These are phyloP conservation scores for Tylopilus sp. DNA, from an alignment of 768 basidiomycete species.

Conservation along the genomic window DNA sequence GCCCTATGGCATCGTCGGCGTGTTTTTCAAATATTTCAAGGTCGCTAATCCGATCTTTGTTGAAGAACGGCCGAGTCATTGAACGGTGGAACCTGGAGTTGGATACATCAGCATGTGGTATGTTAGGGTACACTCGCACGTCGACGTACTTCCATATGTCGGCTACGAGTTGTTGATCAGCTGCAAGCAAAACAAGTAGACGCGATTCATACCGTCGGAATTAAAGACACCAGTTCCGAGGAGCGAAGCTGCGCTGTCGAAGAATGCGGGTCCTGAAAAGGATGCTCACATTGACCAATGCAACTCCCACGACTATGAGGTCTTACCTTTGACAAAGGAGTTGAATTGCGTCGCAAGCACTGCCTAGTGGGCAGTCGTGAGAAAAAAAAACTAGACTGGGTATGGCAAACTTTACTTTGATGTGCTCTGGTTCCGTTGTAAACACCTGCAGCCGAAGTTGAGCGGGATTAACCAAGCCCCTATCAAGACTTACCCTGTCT, in stretches of 20 bases:
- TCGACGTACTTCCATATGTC: conserved; percentile 56
- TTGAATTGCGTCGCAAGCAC: conserved; percentile 45
- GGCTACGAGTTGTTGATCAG: conserved; percentile 27
- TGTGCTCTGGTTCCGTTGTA: conserved; percentile 46
- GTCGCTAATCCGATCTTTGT: conserved; percentile 47
- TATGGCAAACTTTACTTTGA: conserved; percentile 31
- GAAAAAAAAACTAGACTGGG: neutral
- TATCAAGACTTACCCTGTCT: conserved; percentile 30
- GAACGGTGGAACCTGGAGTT: conserved; percentile 49
- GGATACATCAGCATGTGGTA: neutral
- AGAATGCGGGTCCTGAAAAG: conserved; percentile 13
- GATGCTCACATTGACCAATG: conserved; percentile 20
- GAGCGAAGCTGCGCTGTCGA: conserved; percentile 26
- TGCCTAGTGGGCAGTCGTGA: conserved; percentile 25
- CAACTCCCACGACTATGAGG: conserved; percentile 2
- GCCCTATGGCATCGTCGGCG: conserved; percentile 43
- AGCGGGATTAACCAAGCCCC: neutral
- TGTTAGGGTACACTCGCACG: neutral
- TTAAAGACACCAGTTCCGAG: conserved; percentile 61
- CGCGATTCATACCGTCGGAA: conserved; percentile 40
- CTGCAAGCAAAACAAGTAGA: neutral
- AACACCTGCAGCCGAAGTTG: conserved; percentile 36
- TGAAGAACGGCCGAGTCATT: conserved; percentile 63
- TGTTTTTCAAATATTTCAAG: conserved; percentile 55
- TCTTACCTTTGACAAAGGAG: conserved; percentile 39